Evolutionary conservation across 768 basidiomycete species (phyloP).

Genomic region (Auriculariales sp.): DNA sequence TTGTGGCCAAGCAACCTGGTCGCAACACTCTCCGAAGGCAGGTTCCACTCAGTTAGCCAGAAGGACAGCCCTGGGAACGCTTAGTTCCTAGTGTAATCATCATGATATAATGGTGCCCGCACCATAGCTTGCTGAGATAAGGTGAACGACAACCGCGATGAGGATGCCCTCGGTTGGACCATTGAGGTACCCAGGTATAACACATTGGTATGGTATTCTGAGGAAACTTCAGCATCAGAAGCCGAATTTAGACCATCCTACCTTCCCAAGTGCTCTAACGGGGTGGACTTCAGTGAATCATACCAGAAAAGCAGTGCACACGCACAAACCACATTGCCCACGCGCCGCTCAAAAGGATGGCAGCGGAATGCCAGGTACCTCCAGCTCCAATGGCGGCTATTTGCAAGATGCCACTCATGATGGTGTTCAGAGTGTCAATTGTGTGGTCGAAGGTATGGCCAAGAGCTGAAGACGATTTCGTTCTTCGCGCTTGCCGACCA

Average conservation of each 20-base stretch:
- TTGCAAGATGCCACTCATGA: constrained; percentile 4
- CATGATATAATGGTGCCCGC: neutral
- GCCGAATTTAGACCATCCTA: neutral
- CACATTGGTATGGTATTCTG: constrained; percentile 8
- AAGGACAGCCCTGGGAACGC: no score
- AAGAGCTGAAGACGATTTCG: constrained; percentile 7
- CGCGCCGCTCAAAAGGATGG: constrained; percentile 3
- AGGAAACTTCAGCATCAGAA: neutral
- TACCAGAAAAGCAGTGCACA: neutral
- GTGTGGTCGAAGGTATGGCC: constrained; percentile 10
- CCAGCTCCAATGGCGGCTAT: constrained; percentile 5
- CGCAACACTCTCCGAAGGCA: no score
- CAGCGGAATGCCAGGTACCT: neutral
- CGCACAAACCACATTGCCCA: constrained; percentile 10
- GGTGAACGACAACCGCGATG: constrained; percentile 6
- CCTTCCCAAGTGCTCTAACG: constrained; percentile 9
- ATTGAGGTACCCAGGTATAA: constrained; percentile 9
- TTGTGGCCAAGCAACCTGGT: no score
- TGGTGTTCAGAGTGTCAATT: constrained; percentile 7
- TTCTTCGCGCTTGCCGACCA: constrained; percentile 8
- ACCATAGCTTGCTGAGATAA: constrained; percentile 7
- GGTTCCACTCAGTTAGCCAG: no score
- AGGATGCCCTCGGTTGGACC: constrained; percentile 9
- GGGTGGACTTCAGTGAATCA: neutral
- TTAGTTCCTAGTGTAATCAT: neutral